Evolutionary conservation across 345 rosid genomes (phyloP), one percentile per base, ranked within the genome.

Genomic region (Erodium maritimum): DNA sequence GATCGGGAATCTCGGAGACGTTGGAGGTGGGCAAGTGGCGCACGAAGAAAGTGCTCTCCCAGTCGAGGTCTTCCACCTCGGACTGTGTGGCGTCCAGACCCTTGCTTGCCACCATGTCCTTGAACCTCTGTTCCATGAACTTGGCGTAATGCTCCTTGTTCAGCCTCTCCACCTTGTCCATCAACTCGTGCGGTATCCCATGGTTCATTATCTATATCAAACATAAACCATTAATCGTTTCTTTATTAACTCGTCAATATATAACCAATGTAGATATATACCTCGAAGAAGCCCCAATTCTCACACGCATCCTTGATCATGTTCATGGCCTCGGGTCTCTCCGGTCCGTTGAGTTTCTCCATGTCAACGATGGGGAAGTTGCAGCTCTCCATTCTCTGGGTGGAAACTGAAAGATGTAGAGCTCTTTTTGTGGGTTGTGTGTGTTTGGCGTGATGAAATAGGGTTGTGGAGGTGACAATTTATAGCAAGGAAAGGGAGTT

Each of bases 201-300:
- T 88, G 94, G 69, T 80, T 85, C 71, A 83, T 25, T 73, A 86
- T 50, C 94, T 85, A 52, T 24, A 2, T 10, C 48, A 53, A 55
- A 29, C 17, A 0, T 54, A 21, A 24, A 33, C 5, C n/a, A 17
- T 34, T 20, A 20, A 8, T n/a, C n/a, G n/a, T n/a, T n/a, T n/a
- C n/a, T n/a, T n/a, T n/a, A n/a, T n/a, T n/a, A n/a, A n/a, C n/a
- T n/a, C n/a, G n/a, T n/a, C n/a, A n/a, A n/a, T n/a, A n/a, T n/a
- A n/a, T n/a, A n/a, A n/a, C n/a, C n/a, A n/a, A n/a, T n/a, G 19
- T 6, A 55, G 9, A n/a, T 25, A 34, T n/a, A 19, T 61, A 88
- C 96, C 93, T 88, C 86, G 72, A 88, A 88, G 80, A 85, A 88
- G 9, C 93, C 96, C 88, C 93, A 88, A 16, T 83, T 82, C 68